Conservation (phyloP, 345 rosid species). For the Eucalyptus viminalis region DNA sequence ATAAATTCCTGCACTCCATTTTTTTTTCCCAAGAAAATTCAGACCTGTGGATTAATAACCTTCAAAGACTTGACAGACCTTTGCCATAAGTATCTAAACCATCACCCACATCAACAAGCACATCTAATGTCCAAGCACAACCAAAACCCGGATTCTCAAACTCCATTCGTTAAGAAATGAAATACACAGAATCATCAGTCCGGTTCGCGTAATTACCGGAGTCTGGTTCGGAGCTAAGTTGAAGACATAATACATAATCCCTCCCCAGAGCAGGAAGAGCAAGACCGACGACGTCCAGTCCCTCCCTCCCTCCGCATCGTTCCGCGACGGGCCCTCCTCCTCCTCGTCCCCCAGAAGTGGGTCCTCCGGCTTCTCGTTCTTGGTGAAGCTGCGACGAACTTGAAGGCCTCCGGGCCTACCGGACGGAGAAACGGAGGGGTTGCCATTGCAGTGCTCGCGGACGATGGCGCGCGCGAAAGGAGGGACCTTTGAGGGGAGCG, state of each 20-base stretch:
- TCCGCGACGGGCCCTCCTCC: background rate
- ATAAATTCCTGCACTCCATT: background rate
- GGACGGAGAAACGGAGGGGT: background rate
- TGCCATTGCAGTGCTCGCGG: background rate
- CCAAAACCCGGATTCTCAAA: background rate
- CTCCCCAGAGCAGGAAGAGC: slow-evolving; percentile 65
- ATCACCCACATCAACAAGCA: background rate
- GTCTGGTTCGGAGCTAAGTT: slow-evolving; percentile 65
- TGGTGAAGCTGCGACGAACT: slow-evolving; percentile 27
- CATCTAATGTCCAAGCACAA: background rate
- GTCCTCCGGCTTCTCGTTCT: slow-evolving; percentile 37
- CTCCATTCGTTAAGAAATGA: background rate
- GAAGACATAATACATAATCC: slow-evolving; percentile 68
- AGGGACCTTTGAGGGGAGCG: background rate
- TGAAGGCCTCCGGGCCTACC: background rate
- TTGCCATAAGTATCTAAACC: rapidly evolving
- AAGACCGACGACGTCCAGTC: slow-evolving; percentile 72
- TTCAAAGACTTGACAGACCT: background rate
- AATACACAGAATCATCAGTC: background rate
- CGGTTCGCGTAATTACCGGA: slow-evolving; percentile 22
- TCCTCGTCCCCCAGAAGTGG: background rate
- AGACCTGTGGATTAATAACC: background rate
- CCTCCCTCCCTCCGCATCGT: slow-evolving; percentile 19
- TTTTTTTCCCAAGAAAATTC: background rate
- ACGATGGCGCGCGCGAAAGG: background rate